phyloP scores from a whole-genome alignment of 805 yeast genomes.

The Suhomyces xylopsoci region DNA sequence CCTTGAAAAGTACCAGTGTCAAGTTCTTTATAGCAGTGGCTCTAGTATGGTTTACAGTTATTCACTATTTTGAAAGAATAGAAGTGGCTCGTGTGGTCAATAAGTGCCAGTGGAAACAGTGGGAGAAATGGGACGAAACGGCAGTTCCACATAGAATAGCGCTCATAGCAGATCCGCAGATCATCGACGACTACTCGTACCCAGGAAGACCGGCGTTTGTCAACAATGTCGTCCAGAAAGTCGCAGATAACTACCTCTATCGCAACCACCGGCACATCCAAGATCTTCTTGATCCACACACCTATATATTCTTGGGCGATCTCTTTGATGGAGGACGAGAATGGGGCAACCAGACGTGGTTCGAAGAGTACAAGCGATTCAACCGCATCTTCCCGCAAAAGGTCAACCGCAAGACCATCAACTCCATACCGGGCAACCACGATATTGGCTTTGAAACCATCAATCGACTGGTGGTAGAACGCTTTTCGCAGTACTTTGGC shows the following conservation, averaged over 20 bases:
- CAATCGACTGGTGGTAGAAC: slow-evolving; percentile 47
- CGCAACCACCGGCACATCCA: slow-evolving; percentile 68
- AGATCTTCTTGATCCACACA: slow-evolving; percentile 62
- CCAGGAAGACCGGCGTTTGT: slow-evolving; percentile 58
- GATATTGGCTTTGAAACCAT: slow-evolving; percentile 93
- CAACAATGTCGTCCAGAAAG: slow-evolving; percentile 52
- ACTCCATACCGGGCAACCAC: slow-evolving; percentile 81
- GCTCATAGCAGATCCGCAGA: slow-evolving; percentile 89
- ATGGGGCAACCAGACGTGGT: slow-evolving; percentile 71
- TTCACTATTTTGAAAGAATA: slow-evolving; percentile 33
- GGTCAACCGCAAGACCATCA: slow-evolving; percentile 37
- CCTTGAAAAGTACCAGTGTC: background rate
- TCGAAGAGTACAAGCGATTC: slow-evolving; percentile 67
- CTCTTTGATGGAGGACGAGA: slow-evolving; percentile 92
- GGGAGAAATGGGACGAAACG: slow-evolving; percentile 56
- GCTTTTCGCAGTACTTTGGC: slow-evolving; percentile 77
- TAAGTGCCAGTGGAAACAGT: slow-evolving; percentile 52
- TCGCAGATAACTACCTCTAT: slow-evolving; percentile 77
- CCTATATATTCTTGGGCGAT: slow-evolving; percentile 82
- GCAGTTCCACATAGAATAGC: slow-evolving; percentile 46
- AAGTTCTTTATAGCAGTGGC: background rate
- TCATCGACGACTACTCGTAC: slow-evolving; percentile 85
- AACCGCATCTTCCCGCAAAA: slow-evolving; percentile 59
- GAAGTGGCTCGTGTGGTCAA: slow-evolving; percentile 22
- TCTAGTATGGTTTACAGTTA: slow-evolving; percentile 23